Conservation (phyloP, 352 stramenopile species). For the Globisporangium spiculum region DNA sequence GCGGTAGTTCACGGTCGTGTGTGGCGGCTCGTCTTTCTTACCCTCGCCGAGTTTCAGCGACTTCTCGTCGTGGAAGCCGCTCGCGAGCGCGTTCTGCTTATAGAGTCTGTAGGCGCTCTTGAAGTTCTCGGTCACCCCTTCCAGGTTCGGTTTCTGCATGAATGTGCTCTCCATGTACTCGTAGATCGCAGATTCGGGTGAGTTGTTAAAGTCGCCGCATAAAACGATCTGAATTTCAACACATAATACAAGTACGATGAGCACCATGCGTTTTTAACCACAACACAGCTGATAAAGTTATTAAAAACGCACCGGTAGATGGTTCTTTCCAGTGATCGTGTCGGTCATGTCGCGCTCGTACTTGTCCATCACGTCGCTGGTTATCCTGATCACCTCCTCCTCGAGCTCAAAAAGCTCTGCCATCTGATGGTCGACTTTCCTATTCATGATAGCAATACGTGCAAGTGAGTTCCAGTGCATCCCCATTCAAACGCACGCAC, state of each 20-base stretch:
- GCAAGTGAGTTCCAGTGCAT: not conserved
- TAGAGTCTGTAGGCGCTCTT: constrained; percentile 73
- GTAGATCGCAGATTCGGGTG: constrained; percentile 78
- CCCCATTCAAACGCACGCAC: not conserved
- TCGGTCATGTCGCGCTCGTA: constrained; percentile 62
- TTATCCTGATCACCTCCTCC: constrained; percentile 81
- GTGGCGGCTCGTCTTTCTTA: constrained; percentile 66
- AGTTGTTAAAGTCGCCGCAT: constrained; percentile 89
- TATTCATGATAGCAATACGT: constrained; percentile 11
- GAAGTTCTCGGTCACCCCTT: constrained; percentile 64
- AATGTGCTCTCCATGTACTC: constrained; percentile 88
- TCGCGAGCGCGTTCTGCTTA: constrained; percentile 44
- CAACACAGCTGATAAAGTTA: no score
- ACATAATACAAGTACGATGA: no score
- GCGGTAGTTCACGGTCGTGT: constrained; percentile 86
- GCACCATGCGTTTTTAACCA: no score
- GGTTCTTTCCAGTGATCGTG: constrained; percentile 47
- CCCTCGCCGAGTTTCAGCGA: constrained; percentile 29
- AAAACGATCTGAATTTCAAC: constrained; percentile 51
- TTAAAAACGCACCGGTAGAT: constrained; percentile 39
- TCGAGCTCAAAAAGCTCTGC: constrained; percentile 80
- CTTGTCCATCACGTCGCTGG: constrained; percentile 75
- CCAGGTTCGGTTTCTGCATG: constrained; percentile 79
- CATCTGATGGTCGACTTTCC: constrained; percentile 88
- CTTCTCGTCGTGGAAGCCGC: constrained; percentile 23